Evolutionary conservation across 2,329 filamentous ascomycete genomes (phyloP).

Genomic region (Diaporthe nobilis): DNA sequence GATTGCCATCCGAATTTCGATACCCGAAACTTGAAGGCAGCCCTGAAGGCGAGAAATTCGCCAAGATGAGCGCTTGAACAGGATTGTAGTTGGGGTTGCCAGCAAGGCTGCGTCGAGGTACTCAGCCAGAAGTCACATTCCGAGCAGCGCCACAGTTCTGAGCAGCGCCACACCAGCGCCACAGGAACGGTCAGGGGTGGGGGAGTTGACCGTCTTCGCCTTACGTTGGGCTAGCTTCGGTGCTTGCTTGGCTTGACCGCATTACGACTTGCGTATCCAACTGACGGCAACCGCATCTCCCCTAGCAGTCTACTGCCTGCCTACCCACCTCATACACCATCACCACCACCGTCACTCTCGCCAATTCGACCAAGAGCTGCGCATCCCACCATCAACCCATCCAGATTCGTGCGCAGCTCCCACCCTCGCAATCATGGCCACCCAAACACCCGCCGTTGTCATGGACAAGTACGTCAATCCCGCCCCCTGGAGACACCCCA

Average conservation of each 20-base stretch:
- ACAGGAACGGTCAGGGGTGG: conserved; percentile 28
- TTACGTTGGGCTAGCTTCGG: background rate
- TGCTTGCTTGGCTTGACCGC: conserved; percentile 35
- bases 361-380: conserved; percentile 37
- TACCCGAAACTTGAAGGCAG: background rate
- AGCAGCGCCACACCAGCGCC: conserved; percentile 30
- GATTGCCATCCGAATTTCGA: background rate
- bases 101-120: background rate
- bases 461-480: conserved; percentile 96
- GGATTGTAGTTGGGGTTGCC: background rate
- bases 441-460: conserved; percentile 99
- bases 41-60: background rate
- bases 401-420: conserved; percentile 46
- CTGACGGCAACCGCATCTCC: conserved; percentile 19
- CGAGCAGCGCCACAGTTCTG: background rate
- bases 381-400: conserved; percentile 45
- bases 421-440: conserved; percentile 78
- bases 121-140: background rate
- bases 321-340: conserved; percentile 34
- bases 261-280: conserved; percentile 32
- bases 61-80: conserved; percentile 3
- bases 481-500: conserved; percentile 46
- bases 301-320: background rate
- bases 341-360: conserved; percentile 19
- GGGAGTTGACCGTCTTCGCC: background rate